Base-by-base conservation (phyloP, 371 early-diverging fungal species). In the Circinella umbellata region DNA sequence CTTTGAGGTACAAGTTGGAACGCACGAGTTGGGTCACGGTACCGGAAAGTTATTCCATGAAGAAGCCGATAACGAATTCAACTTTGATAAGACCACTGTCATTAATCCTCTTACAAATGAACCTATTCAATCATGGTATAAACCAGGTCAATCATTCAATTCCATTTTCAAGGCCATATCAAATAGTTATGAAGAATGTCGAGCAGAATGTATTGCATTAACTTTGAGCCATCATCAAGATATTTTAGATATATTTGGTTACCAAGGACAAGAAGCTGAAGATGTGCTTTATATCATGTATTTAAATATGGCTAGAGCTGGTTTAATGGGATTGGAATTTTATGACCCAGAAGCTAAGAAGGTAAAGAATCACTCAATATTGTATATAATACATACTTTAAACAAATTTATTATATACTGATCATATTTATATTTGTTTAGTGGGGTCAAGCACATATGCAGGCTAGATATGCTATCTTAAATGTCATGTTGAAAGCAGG, bases 371-470 rank as follows among this genome's bases (percentile, higher is more conserved):
- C 27, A 15, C 1, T 1, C 9, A 47, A 47, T 47, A 9, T 47
- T 15, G 9, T 15, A 47, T 9, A 11, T 47, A 47, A 11, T 47
- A 47, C 15, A 9, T 1, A 0, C 15, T 3, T 3, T 3, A 47
- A 47, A 47, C 1, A 15, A 1, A 11, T 47, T 47, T 1, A 47
- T 3, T 15, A 47, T 27, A 47, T 15, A 0, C 15, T 5, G 1
- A 4, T 46, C 17, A 13, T 36, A 38, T 11, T 61, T 37, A 38
- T 42, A 0, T 54, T 49, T 42, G 0, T 42, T 0, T 73, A 83
- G 78, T 80, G 79, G 79, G 86, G 86, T n/a, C 89, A 89, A 76
- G 88, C 89, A 6, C 89, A 90, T 67, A 86, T 85, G 85, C 87
- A 83, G 62, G 91, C 86, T 14, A 87, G 91, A 20, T 89, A 79